Evolutionary conservation across 495 filamentous ascomycete genomes (phyloP).

Genomic region (Viridothelium virens): DNA sequence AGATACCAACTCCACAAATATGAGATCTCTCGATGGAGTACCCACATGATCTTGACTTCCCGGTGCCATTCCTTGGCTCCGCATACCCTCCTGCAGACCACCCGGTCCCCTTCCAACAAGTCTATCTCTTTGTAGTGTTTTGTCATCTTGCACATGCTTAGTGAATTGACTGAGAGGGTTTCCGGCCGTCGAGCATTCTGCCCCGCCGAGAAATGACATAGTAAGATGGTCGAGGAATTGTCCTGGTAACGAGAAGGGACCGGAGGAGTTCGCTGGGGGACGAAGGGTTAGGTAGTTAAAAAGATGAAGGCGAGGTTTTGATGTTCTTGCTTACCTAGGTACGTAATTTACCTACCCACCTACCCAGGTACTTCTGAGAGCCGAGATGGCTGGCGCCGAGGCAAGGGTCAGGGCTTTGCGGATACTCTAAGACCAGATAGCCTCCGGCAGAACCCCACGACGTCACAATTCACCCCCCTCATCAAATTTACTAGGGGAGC

Average conservation of each 20-base stretch:
- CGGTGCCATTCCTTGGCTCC: conserved; percentile 49
- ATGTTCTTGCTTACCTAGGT: neutral
- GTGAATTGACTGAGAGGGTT: conserved; percentile 96
- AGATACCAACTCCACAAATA: neutral
- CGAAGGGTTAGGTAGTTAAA: neutral
- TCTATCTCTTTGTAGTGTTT: conserved; percentile 82
- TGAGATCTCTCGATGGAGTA: neutral
- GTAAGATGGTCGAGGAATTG: neutral
- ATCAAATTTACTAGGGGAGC: too few relatives aligned
- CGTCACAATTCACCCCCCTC: too few relatives aligned
- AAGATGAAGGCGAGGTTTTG: neutral
- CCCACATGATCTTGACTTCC: conserved; percentile 55
- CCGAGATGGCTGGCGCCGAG: neutral
- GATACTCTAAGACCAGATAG: too few relatives aligned
- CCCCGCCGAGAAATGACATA: conserved; percentile 83
- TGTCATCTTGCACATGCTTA: conserved; percentile 91
- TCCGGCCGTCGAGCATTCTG: conserved; percentile 92
- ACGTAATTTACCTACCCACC: too few relatives aligned
- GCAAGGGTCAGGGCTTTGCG: too few relatives aligned
- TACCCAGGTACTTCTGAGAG: neutral
- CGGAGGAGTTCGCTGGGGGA: neutral
- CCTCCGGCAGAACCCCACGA: too few relatives aligned
- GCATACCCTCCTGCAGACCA: conserved; percentile 56
- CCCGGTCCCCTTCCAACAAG: conserved; percentile 63
- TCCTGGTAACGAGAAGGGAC: neutral